Evolutionary conservation across 768 basidiomycete species (phyloP), one percentile per base, ranked within the genome.

Genomic region (Tephrocybe rancida): DNA sequence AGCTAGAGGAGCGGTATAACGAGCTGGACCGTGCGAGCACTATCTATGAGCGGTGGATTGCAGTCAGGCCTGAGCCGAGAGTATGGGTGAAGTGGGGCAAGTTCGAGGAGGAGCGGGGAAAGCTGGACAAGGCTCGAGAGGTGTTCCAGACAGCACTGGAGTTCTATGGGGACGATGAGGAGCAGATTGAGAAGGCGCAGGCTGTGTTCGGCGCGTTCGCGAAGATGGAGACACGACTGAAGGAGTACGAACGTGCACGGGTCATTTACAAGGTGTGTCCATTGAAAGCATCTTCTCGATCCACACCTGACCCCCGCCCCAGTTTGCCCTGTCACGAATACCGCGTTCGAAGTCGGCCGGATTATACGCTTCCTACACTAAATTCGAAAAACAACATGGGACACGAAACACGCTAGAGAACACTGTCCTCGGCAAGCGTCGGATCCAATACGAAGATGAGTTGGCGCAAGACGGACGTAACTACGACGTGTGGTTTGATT

Each of bases 401-500:
- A 87, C 90, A 8, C 86, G 92, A 5, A 80, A 84, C 3, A 87
- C 92, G 0, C 84, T 99, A 22, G 96, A 98, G 68, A 82, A 85
- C 35, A 99, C 97, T 6, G 96, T 99, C 0, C 81, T 98, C 0
- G 95, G 95, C 27, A 99, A 98, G 69, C 86, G 97, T n/a, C 83
- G 97, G 34, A 98, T 99, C 52, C 95, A 98, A 63, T 98, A 99
- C 64, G 97, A 99, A 67, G 97, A 99, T 58, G 97, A 99, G 70
- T 72, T 98, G 2, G 68, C 86, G 9, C 89, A 96, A 52, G 94
- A 98, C 58, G 87, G 92, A 0, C 85, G 88, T 38, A 98, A 98
- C 68, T 99, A 98, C 66, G 97, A 98, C 68, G 88, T 90, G 0
- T 99, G 97, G 97, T 98, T 99, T 65, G 97, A 98, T 64, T 96